These are phyloP conservation scores for Plectosphaerella cucumerina DNA, from an alignment of 2,329 filamentous ascomycete species.

Conservation along the genomic window DNA sequence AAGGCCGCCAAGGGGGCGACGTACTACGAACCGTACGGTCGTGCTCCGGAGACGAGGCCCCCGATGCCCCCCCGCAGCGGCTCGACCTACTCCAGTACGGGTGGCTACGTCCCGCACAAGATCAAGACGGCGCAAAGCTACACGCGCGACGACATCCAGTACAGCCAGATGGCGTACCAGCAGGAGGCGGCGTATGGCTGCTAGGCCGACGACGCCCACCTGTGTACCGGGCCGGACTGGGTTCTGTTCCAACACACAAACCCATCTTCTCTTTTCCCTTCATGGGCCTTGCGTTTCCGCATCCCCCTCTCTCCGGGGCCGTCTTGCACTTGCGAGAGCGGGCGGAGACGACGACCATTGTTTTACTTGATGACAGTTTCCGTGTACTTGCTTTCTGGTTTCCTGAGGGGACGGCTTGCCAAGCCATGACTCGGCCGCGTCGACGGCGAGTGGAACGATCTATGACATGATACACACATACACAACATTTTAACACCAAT, in stretches of 20 bases:
- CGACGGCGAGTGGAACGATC: conserved; percentile 6
- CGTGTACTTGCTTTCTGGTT: too few relatives aligned
- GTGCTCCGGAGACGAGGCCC: conserved; percentile 22
- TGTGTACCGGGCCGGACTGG: not conserved
- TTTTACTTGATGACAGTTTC: conserved; percentile 10
- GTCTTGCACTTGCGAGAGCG: conserved; percentile 9
- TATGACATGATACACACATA: conserved; percentile 15
- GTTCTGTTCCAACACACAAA: not conserved
- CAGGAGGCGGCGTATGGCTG: conserved; percentile 14
- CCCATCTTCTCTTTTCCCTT: conserved; percentile 1
- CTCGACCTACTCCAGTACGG: conserved; percentile 21
- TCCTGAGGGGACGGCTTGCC: too few relatives aligned
- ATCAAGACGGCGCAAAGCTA: conserved; percentile 29
- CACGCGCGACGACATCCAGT: conserved; percentile 24
- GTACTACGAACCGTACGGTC: conserved; percentile 12
- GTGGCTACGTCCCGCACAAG: conserved; percentile 20
- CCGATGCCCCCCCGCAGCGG: conserved; percentile 23
- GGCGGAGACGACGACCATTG: conserved; percentile 14
- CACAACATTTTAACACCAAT: conserved; percentile 1
- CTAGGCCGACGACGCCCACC: not conserved
- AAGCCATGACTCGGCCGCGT: not conserved
- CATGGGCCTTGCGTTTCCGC: not conserved
- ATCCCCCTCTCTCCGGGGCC: conserved; percentile 4
- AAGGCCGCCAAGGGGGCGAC: not conserved
- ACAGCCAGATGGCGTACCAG: conserved; percentile 20